phyloP scores from a whole-genome alignment of 495 filamentous ascomycete species.

The Penicillium verhagenii region DNA sequence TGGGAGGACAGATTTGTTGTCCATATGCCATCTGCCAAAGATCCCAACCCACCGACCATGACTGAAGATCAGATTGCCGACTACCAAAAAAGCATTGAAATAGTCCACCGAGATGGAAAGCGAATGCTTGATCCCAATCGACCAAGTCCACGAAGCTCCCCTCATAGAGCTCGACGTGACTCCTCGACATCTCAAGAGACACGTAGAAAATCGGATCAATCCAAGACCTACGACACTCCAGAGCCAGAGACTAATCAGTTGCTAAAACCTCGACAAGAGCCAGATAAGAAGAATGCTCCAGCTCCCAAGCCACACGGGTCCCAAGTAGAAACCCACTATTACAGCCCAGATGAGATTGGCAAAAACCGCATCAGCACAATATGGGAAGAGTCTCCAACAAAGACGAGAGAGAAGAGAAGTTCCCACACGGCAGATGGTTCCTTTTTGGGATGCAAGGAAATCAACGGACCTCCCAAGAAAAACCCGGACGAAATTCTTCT shows the following conservation, averaged over 20 bases:
- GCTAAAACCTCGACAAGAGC: constrained; percentile 1
- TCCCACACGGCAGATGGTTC: constrained; percentile 36
- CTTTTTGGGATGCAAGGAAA: constrained; percentile 51
- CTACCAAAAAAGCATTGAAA: constrained; percentile 42
- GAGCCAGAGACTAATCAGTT: constrained; percentile 1
- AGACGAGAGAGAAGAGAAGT: constrained; percentile 22
- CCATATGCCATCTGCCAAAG: constrained; percentile 46
- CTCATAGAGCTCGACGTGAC: constrained; percentile 21
- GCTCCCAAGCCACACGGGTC: constrained; percentile 1
- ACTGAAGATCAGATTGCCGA: constrained; percentile 39
- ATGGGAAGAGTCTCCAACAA: constrained; percentile 35
- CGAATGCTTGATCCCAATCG: constrained; percentile 33
- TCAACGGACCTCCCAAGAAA: constrained; percentile 34
- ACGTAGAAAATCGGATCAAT: constrained; percentile 4
- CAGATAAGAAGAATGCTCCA: constrained; percentile 5
- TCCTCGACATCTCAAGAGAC: not conserved
- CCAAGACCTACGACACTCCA: constrained; percentile 25
- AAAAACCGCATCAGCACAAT: constrained; percentile 40
- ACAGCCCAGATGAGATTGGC: constrained; percentile 46
- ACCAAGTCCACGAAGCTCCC: constrained; percentile 32
- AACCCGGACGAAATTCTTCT: constrained; percentile 45
- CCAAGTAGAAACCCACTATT: constrained; percentile 27
- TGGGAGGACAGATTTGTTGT: constrained; percentile 50
- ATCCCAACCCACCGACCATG: constrained; percentile 44
- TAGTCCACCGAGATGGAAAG: constrained; percentile 27